Conservation (phyloP, 371 early-diverging fungal genomes). For the Syncephalastrum monosporum region DNA sequence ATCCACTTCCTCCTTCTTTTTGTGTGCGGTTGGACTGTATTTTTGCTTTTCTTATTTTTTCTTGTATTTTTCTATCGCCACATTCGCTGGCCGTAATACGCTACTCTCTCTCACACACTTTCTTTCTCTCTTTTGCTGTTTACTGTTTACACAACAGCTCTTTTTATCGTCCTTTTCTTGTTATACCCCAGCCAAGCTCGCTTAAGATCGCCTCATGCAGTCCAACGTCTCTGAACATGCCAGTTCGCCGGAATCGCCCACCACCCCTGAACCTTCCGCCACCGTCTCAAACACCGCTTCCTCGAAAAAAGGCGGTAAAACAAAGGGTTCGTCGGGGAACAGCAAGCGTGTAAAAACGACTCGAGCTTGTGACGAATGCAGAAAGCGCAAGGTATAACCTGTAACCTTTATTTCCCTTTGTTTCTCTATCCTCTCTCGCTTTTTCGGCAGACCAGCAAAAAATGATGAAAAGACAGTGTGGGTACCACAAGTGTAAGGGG, state of each 20-base stretch:
- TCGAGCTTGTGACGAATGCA: slow-evolving; percentile 50
- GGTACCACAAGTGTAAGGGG: slow-evolving; percentile 6
- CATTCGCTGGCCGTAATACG: too few relatives aligned
- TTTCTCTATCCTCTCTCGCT: too few relatives aligned
- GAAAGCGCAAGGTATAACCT: slow-evolving; percentile 49
- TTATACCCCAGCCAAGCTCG: too few relatives aligned
- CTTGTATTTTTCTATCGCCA: too few relatives aligned
- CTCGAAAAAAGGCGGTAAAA: slow-evolving; percentile 1
- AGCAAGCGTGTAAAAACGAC: slow-evolving; percentile 41
- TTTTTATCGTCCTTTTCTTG: background rate
- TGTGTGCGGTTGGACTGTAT: too few relatives aligned
- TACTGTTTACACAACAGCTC: background rate
- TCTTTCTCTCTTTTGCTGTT: too few relatives aligned
- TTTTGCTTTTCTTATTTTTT: too few relatives aligned
- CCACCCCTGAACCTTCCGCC: slow-evolving; percentile 7
- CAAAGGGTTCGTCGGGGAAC: background rate
- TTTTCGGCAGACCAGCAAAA: slow-evolving; percentile 1
- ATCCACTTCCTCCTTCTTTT: too few relatives aligned
- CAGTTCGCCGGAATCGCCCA: slow-evolving; percentile 14
- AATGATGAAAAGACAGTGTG: background rate
- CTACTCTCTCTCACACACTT: too few relatives aligned
- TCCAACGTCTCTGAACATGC: slow-evolving; percentile 6
- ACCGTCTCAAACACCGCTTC: background rate
- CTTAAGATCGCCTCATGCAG: slow-evolving; percentile 1
- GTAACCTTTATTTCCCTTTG: background rate